Conservation (phyloP, 2,329 filamentous ascomycete species). For the Colletotrichum shisoi region DNA sequence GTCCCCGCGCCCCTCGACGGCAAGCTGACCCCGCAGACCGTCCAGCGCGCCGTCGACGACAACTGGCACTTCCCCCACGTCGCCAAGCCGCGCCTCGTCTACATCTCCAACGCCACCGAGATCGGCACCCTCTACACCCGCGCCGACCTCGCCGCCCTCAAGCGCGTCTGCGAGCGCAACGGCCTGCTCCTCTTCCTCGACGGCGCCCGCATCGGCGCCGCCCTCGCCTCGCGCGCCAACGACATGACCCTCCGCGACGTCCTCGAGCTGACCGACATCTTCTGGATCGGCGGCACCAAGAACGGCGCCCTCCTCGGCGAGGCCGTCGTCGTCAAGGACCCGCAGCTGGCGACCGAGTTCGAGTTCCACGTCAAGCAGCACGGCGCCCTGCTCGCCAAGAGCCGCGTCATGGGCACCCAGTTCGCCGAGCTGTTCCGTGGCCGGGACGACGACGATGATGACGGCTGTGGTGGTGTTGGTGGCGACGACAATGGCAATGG, state of each 20-base stretch:
- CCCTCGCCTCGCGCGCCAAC: slow-evolving; percentile 53
- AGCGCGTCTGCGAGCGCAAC: slow-evolving; percentile 52
- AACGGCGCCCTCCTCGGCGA: slow-evolving; percentile 60
- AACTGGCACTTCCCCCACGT: slow-evolving; percentile 62
- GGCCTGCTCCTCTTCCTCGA: slow-evolving; percentile 57
- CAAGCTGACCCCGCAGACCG: slow-evolving; percentile 55
- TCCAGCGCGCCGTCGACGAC: slow-evolving; percentile 54
- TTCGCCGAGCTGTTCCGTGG: slow-evolving; percentile 57
- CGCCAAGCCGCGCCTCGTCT: slow-evolving; percentile 60
- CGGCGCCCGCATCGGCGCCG: slow-evolving; percentile 54
- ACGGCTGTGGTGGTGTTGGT: no score
- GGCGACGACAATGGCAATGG: no score
- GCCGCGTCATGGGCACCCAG: slow-evolving; percentile 58
- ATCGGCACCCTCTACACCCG: slow-evolving; percentile 59
- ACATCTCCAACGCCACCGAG: slow-evolving; percentile 62
- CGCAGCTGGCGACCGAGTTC: slow-evolving; percentile 54
- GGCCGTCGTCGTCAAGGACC: slow-evolving; percentile 58
- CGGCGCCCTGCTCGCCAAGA: slow-evolving; percentile 59
- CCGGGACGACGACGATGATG: no score
- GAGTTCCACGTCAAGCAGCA: slow-evolving; percentile 62
- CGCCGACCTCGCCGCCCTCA: slow-evolving; percentile 53
- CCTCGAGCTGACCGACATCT: slow-evolving; percentile 58
- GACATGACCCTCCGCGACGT: slow-evolving; percentile 56
- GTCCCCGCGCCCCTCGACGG: slow-evolving; percentile 54
- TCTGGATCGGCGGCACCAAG: slow-evolving; percentile 64